A percentile compares a stretch with the other conserved stretches of the same genome.
Conservation (phyloP, 2,329 filamentous ascomycete species). For the Claviceps pusilla region DNA sequence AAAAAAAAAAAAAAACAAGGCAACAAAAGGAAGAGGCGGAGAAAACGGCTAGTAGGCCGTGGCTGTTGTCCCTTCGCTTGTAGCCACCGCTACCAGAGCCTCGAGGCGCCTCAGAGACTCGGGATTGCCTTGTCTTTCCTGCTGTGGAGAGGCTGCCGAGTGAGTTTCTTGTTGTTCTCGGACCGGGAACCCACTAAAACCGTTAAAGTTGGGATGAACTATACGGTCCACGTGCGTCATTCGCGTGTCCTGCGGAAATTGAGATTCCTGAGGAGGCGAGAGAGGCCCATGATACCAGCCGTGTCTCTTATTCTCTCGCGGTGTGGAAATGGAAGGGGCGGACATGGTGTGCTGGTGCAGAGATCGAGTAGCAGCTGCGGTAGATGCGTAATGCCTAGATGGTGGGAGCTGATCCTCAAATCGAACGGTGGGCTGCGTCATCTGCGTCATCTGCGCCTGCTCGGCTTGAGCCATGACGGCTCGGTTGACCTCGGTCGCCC, state of each 20-base stretch:
- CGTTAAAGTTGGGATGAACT: constrained; percentile 40
- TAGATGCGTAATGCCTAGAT: constrained; percentile 17
- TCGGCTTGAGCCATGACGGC: constrained; percentile 41
- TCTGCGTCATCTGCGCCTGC: constrained; percentile 29
- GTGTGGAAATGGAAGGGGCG: constrained; percentile 39
- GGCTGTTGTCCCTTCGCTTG: constrained; percentile 28
- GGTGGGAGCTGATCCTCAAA: constrained; percentile 35
- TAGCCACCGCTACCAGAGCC: constrained; percentile 29
- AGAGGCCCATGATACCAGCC: constrained; percentile 54
- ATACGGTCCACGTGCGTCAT: constrained; percentile 38
- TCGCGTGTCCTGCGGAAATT: constrained; percentile 16
- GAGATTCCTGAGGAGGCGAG: constrained; percentile 13
- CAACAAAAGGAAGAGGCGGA: neutral
- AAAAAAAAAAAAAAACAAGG: neutral
- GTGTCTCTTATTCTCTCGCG: constrained; percentile 48
- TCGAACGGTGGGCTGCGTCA: constrained; percentile 27
- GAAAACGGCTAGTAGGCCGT: constrained; percentile 20
- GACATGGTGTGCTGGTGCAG: constrained; percentile 46
- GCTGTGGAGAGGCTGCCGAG: constrained; percentile 5
- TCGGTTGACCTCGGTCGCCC: constrained; percentile 41
- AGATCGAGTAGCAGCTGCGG: constrained; percentile 16
- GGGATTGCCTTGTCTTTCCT: constrained; percentile 15
- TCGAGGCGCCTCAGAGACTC: constrained; percentile 25
- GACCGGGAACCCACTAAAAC: constrained; percentile 35
- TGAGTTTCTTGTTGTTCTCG: constrained; percentile 15